Evolutionary conservation across 345 rosid genomes (phyloP).

Genomic region (Populus nigra): DNA sequence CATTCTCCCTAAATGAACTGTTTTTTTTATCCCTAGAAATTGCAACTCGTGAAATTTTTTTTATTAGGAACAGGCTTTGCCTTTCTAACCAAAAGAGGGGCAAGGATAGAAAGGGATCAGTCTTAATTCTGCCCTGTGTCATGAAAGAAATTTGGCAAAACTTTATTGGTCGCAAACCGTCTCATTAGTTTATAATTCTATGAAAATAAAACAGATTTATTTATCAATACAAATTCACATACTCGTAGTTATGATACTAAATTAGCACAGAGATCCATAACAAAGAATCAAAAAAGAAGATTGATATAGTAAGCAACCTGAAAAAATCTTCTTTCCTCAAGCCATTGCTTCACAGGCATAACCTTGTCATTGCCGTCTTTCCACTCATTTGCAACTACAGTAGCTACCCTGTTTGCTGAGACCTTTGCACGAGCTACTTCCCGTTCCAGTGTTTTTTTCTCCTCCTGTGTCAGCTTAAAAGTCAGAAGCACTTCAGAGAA

Average conservation of each 20-base stretch:
- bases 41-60: not conserved
- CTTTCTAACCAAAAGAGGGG: not conserved
- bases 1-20: not conserved
- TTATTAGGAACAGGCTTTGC: not conserved
- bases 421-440: conserved; percentile 53
- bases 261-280: not conserved
- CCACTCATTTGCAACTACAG: conserved; percentile 57
- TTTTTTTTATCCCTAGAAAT: not conserved
- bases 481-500: conserved; percentile 22
- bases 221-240: not conserved
- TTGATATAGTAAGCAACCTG: conserved; percentile 27
- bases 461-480: conserved; percentile 34
- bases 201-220: not conserved
- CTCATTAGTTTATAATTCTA: not conserved
- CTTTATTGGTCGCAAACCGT: not conserved
- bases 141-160: not conserved
- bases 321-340: conserved; percentile 45
- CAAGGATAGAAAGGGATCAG: not conserved
- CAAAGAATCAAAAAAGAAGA: not conserved
- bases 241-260: not conserved
- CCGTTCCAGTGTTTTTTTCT: conserved; percentile 44
- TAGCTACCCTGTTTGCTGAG: conserved; percentile 48
- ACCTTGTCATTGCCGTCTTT: conserved; percentile 53
- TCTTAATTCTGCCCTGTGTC: not conserved
- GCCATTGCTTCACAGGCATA: conserved; percentile 54